These are phyloP conservation scores for Globisporangium iwayamae DNA, from an alignment of 352 stramenopile genomes.

Conservation along the genomic window DNA sequence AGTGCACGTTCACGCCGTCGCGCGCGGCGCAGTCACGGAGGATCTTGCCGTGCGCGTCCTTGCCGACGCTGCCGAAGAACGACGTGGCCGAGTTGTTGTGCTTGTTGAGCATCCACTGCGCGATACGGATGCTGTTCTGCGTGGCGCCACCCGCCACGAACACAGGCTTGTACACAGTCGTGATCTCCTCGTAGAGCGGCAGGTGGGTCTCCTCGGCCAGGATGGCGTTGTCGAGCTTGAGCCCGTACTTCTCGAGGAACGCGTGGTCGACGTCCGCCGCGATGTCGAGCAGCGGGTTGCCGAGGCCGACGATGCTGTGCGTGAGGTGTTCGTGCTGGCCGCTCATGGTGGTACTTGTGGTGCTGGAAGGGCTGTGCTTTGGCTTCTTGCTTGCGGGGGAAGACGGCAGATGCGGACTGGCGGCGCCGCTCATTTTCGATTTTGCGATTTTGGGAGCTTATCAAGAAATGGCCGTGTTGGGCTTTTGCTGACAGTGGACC, in stretches of 20 bases:
- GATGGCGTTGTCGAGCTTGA: constrained; percentile 96
- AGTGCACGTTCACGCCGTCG: constrained; percentile 96
- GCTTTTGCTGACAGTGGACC: neutral
- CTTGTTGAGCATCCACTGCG: constrained; percentile 98
- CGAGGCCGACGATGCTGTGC: constrained; percentile 92
- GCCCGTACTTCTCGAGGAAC: constrained; percentile 96
- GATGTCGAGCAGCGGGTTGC: constrained; percentile 99
- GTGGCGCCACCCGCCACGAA: constrained; percentile 98
- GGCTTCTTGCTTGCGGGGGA: constrained; percentile 23
- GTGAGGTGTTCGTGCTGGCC: constrained; percentile 50
- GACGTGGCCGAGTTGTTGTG: constrained; percentile 82
- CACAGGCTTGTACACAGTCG: constrained; percentile 86
- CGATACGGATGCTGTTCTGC: constrained; percentile 99
- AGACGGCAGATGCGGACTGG: constrained; percentile 18
- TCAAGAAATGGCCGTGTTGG: constrained; percentile 9
- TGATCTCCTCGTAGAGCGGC: constrained; percentile 95
- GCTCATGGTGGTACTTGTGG: constrained; percentile 13
- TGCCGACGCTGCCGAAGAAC: constrained; percentile 97
- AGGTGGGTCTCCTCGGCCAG: constrained; percentile 98
- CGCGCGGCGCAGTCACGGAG: constrained; percentile 91
- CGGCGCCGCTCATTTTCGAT: constrained; percentile 8
- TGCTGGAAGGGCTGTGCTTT: constrained; percentile 10
- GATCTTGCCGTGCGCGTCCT: constrained; percentile 92
- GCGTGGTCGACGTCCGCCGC: constrained; percentile 91
- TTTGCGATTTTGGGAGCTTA: neutral